These are phyloP conservation scores for Vanrija humicola DNA, from an alignment of 1,284 basidiomycete species.

Conservation along the genomic window DNA sequence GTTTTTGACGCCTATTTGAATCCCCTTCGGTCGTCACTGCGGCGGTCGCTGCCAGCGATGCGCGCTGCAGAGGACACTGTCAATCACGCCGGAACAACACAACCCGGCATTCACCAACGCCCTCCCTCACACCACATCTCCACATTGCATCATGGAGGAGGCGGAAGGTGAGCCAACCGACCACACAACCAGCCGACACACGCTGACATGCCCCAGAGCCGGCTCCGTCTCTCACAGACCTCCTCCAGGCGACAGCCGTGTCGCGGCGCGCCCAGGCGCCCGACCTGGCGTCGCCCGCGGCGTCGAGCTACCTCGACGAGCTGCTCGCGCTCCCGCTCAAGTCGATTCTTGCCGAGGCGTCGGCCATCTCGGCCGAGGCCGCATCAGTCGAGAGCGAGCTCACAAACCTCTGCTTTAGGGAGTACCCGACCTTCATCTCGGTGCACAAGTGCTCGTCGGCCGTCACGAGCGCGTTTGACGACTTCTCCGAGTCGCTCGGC, in stretches of 20 bases:
- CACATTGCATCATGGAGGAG: constrained; percentile 17
- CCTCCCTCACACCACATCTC: background rate
- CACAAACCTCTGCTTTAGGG: constrained; percentile 78
- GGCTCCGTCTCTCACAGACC: constrained; percentile 28
- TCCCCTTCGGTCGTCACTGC: too few species aligned
- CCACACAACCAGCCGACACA: background rate
- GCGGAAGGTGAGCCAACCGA: constrained; percentile 12
- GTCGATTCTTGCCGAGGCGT: constrained; percentile 66
- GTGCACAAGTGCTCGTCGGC: constrained; percentile 60
- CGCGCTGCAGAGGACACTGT: too few species aligned
- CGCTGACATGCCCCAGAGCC: constrained; percentile 10
- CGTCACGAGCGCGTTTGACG: constrained; percentile 62
- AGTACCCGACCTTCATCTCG: constrained; percentile 81
- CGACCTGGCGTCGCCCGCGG: constrained; percentile 21
- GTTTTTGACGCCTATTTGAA: too few species aligned
- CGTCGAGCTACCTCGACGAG: constrained; percentile 47
- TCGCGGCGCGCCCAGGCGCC: constrained; percentile 5
- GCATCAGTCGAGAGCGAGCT: constrained; percentile 79
- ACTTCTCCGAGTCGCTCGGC: constrained; percentile 62
- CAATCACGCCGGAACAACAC: background rate
- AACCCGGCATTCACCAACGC: background rate
- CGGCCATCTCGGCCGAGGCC: constrained; percentile 68
- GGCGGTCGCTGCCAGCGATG: too few species aligned
- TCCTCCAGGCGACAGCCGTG: constrained; percentile 23
- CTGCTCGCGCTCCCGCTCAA: constrained; percentile 63